A percentile compares a stretch with the other conserved stretches of the same genome.
These are phyloP conservation scores for Evernia prunastri DNA, from an alignment of 495 filamentous ascomycete genomes.

Conservation along the genomic window DNA sequence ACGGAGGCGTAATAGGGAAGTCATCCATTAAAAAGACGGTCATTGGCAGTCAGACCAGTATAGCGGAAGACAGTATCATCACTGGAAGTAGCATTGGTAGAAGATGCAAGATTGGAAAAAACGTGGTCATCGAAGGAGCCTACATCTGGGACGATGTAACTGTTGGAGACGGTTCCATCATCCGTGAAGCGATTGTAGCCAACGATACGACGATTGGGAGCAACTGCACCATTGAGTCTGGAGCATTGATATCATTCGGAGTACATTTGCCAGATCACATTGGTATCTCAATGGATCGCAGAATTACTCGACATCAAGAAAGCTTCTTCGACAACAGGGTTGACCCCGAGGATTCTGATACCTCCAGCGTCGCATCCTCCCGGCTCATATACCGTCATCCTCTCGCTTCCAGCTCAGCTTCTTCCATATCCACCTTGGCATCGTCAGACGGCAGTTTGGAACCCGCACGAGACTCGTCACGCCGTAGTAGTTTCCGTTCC, in stretches of 20 bases:
- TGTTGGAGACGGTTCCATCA: constrained; percentile 64
- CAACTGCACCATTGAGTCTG: constrained; percentile 57
- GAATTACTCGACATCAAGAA: constrained; percentile 50
- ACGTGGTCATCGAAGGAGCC: constrained; percentile 69
- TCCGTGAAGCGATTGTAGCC: constrained; percentile 71
- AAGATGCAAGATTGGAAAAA: constrained; percentile 75
- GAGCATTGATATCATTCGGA: constrained; percentile 72
- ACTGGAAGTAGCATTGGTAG: constrained; percentile 71
- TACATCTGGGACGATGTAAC: constrained; percentile 85
- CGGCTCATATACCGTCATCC: constrained; percentile 62
- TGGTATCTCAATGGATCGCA: constrained; percentile 43
- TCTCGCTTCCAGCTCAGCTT: constrained; percentile 60
- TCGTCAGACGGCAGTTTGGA: constrained; percentile 40
- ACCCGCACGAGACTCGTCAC: constrained; percentile 34
- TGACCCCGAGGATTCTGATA: constrained; percentile 48
- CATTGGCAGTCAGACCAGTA: constrained; percentile 66
- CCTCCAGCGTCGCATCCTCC: constrained; percentile 43
- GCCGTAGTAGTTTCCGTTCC: constrained; percentile 47
- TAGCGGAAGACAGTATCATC: constrained; percentile 65
- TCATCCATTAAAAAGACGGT: constrained; percentile 61
- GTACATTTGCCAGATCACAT: constrained; percentile 62
- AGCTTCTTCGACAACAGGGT: constrained; percentile 44
- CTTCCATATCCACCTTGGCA: constrained; percentile 71
- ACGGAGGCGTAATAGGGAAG: constrained; percentile 63
- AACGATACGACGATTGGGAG: constrained; percentile 63